Evolutionary conservation across 2,329 filamentous ascomycete species (phyloP).

Genomic region (Pseudogymnoascus sp.): DNA sequence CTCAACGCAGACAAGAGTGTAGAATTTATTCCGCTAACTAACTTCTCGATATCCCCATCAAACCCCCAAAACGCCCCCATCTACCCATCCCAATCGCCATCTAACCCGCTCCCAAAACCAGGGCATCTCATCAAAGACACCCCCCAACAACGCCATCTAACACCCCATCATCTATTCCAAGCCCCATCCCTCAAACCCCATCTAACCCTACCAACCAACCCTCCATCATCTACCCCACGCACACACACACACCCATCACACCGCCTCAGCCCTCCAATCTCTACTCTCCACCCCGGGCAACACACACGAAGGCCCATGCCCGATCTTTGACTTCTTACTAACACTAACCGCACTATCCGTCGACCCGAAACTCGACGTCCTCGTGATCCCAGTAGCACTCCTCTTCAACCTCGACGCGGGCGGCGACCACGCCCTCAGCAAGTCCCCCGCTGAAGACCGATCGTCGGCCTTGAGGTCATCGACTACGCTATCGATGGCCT

Average conservation of each 20-base stretch:
- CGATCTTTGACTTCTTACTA: neutral
- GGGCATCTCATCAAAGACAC: neutral
- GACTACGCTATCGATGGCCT: constrained; percentile 20
- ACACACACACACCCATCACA: constrained; percentile 22
- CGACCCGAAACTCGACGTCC: constrained; percentile 39
- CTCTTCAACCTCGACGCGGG: constrained; percentile 37
- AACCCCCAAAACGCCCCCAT: constrained; percentile 10
- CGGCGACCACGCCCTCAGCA: constrained; percentile 26
- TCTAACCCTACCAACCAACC: too few species aligned
- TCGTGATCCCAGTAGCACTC: constrained; percentile 44
- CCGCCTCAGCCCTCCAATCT: constrained; percentile 23
- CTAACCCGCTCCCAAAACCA: neutral
- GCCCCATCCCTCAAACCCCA: neutral
- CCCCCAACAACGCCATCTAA: neutral
- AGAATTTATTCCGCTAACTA: neutral
- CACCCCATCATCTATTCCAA: constrained; percentile 11
- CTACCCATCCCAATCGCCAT: constrained; percentile 9
- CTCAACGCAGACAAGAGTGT: neutral
- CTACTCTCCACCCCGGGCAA: constrained; percentile 20
- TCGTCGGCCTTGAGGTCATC: constrained; percentile 9
- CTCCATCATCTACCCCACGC: too few species aligned
- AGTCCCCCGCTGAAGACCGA: constrained; percentile 39
- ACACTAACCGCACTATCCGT: constrained; percentile 22
- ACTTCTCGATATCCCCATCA: neutral
- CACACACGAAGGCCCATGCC: constrained; percentile 11